phyloP scores from a whole-genome alignment of 352 stramenopile species.

The Plasmopara viticola region DNA sequence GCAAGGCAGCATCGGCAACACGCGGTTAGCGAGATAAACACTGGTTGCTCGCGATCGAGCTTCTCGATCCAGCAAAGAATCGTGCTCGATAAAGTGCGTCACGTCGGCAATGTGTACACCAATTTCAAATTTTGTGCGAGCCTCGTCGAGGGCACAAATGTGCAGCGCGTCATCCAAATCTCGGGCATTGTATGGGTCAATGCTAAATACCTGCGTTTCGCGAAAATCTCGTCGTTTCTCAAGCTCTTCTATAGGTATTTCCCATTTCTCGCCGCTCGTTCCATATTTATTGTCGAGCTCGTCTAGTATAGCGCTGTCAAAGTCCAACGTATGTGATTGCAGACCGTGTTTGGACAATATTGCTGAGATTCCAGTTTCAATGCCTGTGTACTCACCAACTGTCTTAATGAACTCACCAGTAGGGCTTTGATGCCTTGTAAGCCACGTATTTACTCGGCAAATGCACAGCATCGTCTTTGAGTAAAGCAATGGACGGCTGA shows the following conservation, averaged over 20 bases:
- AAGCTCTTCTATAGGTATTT: conserved; percentile 76
- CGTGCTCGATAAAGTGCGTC: conserved; percentile 90
- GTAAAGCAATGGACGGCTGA: conserved; percentile 47
- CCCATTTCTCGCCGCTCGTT: conserved; percentile 59
- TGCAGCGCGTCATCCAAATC: conserved; percentile 97
- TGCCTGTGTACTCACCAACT: conserved; percentile 66
- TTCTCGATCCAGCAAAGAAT: conserved; percentile 91
- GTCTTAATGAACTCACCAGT: conserved; percentile 75
- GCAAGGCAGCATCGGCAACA: conserved; percentile 95
- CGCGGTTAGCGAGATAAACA: conserved; percentile 94
- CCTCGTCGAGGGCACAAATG: conserved; percentile 66
- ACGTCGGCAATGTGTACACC: conserved; percentile 99
- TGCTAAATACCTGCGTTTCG: conserved; percentile 91
- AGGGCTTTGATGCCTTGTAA: conserved; percentile 47
- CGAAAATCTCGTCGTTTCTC: conserved; percentile 88
- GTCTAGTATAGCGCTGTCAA: conserved; percentile 52
- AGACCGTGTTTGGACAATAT: conserved; percentile 90
- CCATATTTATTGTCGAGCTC: conserved; percentile 78
- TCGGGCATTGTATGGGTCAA: conserved; percentile 94
- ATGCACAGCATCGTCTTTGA: conserved; percentile 70
- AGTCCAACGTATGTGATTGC: conserved; percentile 64
- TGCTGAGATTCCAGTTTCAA: conserved; percentile 87
- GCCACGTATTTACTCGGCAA: conserved; percentile 62
- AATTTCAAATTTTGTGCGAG: conserved; percentile 74
- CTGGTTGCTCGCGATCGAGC: conserved; percentile 91